These are phyloP conservation scores for Cotoneaster glaucophyllus DNA, from an alignment of 306 rosid species.

Conservation along the genomic window DNA sequence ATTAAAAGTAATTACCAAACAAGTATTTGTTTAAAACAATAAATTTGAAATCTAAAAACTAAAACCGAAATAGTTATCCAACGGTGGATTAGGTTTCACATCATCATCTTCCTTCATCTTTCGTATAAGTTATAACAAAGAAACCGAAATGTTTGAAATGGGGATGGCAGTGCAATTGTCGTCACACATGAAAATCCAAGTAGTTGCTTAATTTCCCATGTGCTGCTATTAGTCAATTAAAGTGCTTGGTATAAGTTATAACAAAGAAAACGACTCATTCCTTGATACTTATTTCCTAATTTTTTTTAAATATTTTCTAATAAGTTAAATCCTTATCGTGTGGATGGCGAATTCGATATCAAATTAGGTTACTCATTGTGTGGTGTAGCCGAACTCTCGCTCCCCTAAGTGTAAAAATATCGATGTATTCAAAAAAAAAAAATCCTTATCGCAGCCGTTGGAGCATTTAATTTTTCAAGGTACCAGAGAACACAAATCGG, in stretches of 20 bases:
- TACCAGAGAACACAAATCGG: fast-evolving
- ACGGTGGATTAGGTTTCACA: not conserved
- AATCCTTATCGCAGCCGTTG: not conserved
- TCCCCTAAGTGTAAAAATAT: no score
- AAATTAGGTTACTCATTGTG: no score
- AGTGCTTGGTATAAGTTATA: not conserved
- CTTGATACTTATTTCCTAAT: not conserved
- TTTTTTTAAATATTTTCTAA: no score
- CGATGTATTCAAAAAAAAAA: no score
- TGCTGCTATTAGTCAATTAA: not conserved
- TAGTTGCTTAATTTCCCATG: not conserved
- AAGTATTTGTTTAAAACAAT: no score
- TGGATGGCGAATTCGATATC: no score
- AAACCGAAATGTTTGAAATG: not conserved
- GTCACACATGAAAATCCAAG: not conserved
- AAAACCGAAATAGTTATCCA: no score
- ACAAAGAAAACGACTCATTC: not conserved
- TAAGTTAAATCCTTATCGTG: not conserved
- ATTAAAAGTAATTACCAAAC: no score
- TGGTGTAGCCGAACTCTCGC: no score
- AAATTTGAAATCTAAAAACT: no score
- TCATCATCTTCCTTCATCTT: not conserved
- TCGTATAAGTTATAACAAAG: no score
- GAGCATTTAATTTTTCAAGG: no score
- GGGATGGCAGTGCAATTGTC: not conserved